A percentile compares a stretch with the other conserved stretches of the same genome.
These are phyloP conservation scores for Termitomyces sp. DNA, from an alignment of 768 basidiomycete genomes.

Conservation along the genomic window DNA sequence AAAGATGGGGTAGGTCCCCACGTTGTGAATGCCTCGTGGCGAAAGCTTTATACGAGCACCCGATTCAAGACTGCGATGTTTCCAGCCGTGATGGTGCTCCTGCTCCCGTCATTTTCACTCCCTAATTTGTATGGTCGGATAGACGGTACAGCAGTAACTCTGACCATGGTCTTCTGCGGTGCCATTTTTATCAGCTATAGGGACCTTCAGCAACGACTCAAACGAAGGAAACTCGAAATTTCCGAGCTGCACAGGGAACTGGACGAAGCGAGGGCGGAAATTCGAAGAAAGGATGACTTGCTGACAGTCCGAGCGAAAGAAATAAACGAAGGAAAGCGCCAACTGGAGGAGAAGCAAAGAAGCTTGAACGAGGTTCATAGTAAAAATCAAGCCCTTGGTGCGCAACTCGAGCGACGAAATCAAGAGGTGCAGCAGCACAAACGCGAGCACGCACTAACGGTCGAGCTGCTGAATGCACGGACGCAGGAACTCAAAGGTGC, in stretches of 20 bases:
- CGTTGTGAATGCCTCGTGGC: constrained; percentile 29
- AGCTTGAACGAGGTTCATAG: constrained; percentile 4
- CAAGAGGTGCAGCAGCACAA: constrained; percentile 1
- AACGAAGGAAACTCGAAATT: constrained; percentile 9
- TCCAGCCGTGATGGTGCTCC: constrained; percentile 12
- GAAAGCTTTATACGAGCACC: constrained; percentile 11
- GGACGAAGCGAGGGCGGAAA: constrained; percentile 7
- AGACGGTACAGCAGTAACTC: constrained; percentile 17
- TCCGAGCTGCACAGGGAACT: constrained; percentile 12
- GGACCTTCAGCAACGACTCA: background rate
- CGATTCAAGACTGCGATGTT: constrained; percentile 4
- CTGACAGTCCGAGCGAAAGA: constrained; percentile 13
- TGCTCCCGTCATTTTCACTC: constrained; percentile 8
- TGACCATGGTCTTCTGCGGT: constrained; percentile 20
- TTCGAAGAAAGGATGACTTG: constrained; percentile 12
- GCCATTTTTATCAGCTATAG: constrained; percentile 7
- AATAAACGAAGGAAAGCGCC: constrained; percentile 10
- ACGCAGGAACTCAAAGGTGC: constrained; percentile 34
- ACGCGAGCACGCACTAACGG: constrained; percentile 12
- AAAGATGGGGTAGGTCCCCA: constrained; percentile 17
- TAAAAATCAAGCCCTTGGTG: constrained; percentile 4
- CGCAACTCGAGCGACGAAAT: constrained; percentile 6
- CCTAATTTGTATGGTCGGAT: constrained; percentile 17
- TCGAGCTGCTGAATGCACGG: constrained; percentile 13
- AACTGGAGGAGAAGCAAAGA: constrained; percentile 10